Evolutionary conservation across 2,329 filamentous ascomycete genomes (phyloP), one percentile per base, ranked within the genome.

Genomic region (Mollisiaceae sp.): DNA sequence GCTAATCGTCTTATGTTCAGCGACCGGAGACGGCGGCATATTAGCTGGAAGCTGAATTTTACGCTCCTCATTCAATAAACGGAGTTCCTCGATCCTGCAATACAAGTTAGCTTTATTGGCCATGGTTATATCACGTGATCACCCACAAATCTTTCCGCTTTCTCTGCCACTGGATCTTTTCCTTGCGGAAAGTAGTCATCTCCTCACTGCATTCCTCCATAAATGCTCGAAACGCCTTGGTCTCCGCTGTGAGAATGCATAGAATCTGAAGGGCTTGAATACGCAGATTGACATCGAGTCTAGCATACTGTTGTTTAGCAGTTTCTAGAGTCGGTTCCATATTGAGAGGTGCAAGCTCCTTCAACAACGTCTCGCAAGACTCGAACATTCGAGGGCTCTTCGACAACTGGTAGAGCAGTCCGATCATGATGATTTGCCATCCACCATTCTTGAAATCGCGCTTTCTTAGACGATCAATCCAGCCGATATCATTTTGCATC

Each of bases 141-240:
- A 84, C 86, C 78, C 81, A 89, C 86, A 82, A 81, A 77, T 86
- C 83, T 71, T 89, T 89, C 69, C 91, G 89, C 71, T 91, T 87
- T 70, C 93, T 87, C 79, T 98, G 94, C 79, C 89, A 91, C 70
- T 97, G 92, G 67, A 97, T 97, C 81, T 97, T 97, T 76, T 96
- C 91, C 78, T 99, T 99, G 59, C 95, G 89, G 75, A 96, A 93
- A 62, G 89, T 88, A 1, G 95, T 99, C 94, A 98, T 97, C 62
- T 93, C 91, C 75, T 94, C 92, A 69, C 91, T 93, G 79, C 94
- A 97, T 68, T 94, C 90, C 71, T 97, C 93, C 83, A 99, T 91
- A 76, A 96, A 97, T 18, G 88, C 89, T 61, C 94, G 89, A 71
- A 98, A 86, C 1, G 91, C 89, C 76, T 93, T 94, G 0, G 95